Evolutionary conservation across 192 early-diverging fungal species (phyloP).

Genomic region (Podila clonocystis): DNA sequence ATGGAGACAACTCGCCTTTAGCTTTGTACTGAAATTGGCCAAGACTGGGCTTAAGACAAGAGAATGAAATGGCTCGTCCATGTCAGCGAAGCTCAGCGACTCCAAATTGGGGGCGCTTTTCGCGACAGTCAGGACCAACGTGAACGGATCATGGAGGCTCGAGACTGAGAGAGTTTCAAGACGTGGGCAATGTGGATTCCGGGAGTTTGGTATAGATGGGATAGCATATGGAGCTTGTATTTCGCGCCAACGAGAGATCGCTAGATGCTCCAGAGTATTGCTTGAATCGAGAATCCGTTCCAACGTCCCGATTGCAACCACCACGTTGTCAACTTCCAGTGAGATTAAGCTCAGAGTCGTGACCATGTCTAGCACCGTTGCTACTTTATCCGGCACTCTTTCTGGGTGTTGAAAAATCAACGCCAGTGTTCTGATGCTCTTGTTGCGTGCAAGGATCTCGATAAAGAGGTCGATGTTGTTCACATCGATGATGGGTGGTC

Average conservation of each 20-base stretch:
- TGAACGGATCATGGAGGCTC: neutral
- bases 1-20: neutral
- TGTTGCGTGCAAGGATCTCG: slow-evolving; percentile 7
- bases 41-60: neutral
- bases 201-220: neutral
- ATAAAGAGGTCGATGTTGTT: neutral
- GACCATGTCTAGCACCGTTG: neutral
- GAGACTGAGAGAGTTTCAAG: neutral
- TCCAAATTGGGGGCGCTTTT: neutral
- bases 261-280: neutral
- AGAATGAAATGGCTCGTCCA: neutral
- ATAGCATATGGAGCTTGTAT: neutral
- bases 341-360: neutral
- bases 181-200: neutral
- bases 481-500: neutral
- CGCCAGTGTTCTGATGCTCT: neutral
- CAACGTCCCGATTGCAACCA: neutral
- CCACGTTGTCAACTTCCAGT: neutral
- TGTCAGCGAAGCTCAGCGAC: neutral
- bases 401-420: neutral
- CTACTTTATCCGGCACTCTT: neutral
- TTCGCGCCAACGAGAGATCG: neutral
- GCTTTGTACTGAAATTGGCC: neutral
- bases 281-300: neutral
- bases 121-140: neutral